These are phyloP conservation scores for Colletotrichum aenigma DNA, from an alignment of 2,329 filamentous ascomycete species.

Conservation along the genomic window DNA sequence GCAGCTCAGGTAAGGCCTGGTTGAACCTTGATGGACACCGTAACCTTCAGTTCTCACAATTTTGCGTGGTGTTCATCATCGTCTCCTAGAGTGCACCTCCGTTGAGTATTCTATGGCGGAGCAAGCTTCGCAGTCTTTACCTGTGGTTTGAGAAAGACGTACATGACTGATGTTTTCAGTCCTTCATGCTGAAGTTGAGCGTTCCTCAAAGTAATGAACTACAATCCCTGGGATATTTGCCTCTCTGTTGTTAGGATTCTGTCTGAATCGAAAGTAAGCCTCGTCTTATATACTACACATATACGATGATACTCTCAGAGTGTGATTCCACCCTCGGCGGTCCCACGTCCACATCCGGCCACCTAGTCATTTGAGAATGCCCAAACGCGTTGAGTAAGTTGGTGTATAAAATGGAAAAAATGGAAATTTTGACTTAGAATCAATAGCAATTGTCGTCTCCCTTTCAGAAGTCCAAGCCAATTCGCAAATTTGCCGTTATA, in stretches of 20 bases:
- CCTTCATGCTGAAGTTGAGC: neutral
- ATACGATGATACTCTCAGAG: neutral
- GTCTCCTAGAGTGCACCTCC: neutral
- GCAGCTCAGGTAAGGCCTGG: neutral
- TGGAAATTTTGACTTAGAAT: neutral
- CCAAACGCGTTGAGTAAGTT: neutral
- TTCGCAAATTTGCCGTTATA: neutral
- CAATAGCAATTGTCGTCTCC: neutral
- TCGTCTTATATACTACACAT: neutral
- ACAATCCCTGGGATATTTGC: neutral
- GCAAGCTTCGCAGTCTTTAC: neutral
- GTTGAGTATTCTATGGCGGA: neutral
- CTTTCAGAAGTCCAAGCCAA: neutral
- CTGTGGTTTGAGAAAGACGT: neutral
- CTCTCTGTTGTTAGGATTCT: fast-evolving
- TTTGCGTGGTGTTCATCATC: neutral
- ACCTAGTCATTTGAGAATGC: neutral
- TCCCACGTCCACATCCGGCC: neutral
- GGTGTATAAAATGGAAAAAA: neutral
- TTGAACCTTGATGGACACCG: neutral
- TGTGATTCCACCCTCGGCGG: neutral
- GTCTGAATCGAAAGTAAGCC: neutral
- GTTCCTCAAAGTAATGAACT: neutral
- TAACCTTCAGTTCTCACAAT: neutral
- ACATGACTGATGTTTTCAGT: neutral